Conservation (phyloP, 257 asterid genomes). For the Plantago ovata region DNA sequence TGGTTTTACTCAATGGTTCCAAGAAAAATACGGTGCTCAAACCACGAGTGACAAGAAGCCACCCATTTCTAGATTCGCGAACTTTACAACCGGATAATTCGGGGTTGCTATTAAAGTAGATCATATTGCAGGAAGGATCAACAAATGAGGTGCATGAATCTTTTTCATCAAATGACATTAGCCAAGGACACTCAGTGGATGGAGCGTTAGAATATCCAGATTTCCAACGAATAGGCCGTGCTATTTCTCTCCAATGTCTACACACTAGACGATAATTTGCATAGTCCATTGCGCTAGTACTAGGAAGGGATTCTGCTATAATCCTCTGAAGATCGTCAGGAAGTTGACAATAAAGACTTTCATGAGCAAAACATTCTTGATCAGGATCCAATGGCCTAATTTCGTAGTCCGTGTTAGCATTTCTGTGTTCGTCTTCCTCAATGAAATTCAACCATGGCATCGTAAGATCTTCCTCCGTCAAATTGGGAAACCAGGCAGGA, state of each 20-base stretch:
- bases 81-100: background rate
- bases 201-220: background rate
- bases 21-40: background rate
- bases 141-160: background rate
- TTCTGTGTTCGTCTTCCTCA: background rate
- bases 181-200: background rate
- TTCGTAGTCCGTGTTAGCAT: background rate
- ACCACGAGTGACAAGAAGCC: slow-evolving; percentile 2
- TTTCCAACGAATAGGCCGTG: slow-evolving; percentile 1
- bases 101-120: background rate
- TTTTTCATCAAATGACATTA: background rate
- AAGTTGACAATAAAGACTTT: background rate
- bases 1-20: slow-evolving; percentile 5
- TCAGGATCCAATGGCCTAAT: background rate
- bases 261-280: no score
- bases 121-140: background rate
- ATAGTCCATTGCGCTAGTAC: background rate
- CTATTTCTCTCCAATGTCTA: background rate
- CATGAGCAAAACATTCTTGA: background rate
- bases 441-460: background rate
- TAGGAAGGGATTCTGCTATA: background rate
- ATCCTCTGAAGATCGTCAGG: background rate
- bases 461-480: background rate
- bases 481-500: no score
- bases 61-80: background rate